A percentile compares a stretch with the other conserved stretches of the same genome.
Evolutionary conservation across 2,329 filamentous ascomycete genomes (phyloP).

Genomic region (Rutstroemia sydowiana): DNA sequence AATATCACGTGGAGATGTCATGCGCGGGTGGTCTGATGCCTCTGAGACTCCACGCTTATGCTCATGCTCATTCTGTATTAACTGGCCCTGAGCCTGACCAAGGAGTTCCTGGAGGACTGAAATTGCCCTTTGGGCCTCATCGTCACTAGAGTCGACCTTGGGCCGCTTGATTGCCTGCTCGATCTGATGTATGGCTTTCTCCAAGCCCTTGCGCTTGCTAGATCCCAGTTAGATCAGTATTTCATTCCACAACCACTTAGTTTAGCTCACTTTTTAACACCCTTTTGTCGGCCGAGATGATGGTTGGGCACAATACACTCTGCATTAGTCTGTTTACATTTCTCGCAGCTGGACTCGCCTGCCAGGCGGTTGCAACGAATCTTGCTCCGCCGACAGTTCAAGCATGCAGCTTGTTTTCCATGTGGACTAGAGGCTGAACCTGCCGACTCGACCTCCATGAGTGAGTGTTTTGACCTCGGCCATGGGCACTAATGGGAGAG

Average conservation of each 20-base stretch:
- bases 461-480: too few species aligned
- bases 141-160: slow-evolving; percentile 34
- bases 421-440: too few species aligned
- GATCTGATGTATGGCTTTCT: slow-evolving; percentile 68
- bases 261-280: slow-evolving; percentile 61
- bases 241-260: background rate
- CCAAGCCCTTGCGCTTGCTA: slow-evolving; percentile 66
- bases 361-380: slow-evolving; percentile 55
- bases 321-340: slow-evolving; percentile 48
- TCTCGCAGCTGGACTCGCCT: slow-evolving; percentile 47
- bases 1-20: too few species aligned
- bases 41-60: too few species aligned
- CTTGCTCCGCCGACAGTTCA: slow-evolving; percentile 60
- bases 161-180: slow-evolving; percentile 58
- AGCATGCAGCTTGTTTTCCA: slow-evolving; percentile 47
- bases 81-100: too few species aligned
- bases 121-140: slow-evolving; percentile 37
- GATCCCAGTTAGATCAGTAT: background rate
- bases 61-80: too few species aligned
- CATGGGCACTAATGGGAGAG: too few species aligned
- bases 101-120: slow-evolving; percentile 7
- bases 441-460: too few species aligned
- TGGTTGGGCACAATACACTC: slow-evolving; percentile 67
- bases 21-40: too few species aligned
- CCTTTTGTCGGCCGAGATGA: slow-evolving; percentile 65